Conservation (phyloP, 2,329 filamentous ascomycete genomes). For the Cladosporium sp. region DNA sequence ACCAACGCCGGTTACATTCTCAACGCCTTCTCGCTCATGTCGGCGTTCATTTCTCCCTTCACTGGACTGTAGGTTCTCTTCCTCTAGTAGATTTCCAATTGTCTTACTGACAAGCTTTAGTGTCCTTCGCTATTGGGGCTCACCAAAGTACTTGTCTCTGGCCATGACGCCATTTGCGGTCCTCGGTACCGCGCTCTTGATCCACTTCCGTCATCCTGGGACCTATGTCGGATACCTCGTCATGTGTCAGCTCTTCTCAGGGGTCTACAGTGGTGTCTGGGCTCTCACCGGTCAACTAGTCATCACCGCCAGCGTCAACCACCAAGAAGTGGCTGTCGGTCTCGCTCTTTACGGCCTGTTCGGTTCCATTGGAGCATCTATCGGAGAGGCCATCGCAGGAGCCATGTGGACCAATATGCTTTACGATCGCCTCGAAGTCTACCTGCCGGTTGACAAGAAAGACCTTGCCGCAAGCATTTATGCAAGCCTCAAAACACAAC, state of each 20-base stretch:
- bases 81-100: no score
- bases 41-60: slow-evolving; percentile 45
- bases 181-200: slow-evolving; percentile 31
- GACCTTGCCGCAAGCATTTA: slow-evolving; percentile 39
- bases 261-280: slow-evolving; percentile 26
- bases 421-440: slow-evolving; percentile 16
- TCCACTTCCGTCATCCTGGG: slow-evolving; percentile 34
- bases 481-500: slow-evolving; percentile 50
- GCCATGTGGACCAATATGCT: slow-evolving; percentile 21
- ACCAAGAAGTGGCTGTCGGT: slow-evolving; percentile 17
- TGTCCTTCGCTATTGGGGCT: slow-evolving; percentile 36
- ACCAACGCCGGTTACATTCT: slow-evolving; percentile 3
- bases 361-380: neutral
- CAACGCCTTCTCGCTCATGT: slow-evolving; percentile 2
- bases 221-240: slow-evolving; percentile 47
- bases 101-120: slow-evolving; percentile 11
- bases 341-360: neutral
- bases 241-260: slow-evolving; percentile 47
- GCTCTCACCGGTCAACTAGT: slow-evolving; percentile 32
- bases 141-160: slow-evolving; percentile 14
- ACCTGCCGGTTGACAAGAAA: slow-evolving; percentile 12
- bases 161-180: slow-evolving; percentile 33
- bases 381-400: neutral
- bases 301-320: slow-evolving; percentile 31
- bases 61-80: slow-evolving; percentile 37